Evolutionary conservation across 2,329 filamentous ascomycete genomes (phyloP), one percentile per base, ranked within the genome.

Genomic region (Cladophialophora exuberans): DNA sequence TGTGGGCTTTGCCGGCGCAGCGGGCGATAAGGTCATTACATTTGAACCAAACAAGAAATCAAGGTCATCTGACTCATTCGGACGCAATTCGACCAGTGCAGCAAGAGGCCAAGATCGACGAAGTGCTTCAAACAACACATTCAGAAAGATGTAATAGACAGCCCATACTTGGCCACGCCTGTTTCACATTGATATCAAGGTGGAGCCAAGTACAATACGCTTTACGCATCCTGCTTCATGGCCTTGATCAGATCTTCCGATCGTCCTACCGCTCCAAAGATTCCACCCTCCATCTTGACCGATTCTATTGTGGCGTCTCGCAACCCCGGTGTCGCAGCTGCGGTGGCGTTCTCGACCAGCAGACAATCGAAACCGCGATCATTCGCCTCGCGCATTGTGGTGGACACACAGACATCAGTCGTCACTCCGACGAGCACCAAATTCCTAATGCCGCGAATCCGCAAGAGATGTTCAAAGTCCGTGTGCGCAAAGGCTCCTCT

Each of bases 1-100:
- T 23, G 41, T 30, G 15, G 43, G 50, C 4, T 65, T 66, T 20
- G 64, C 65, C 43, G 68, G 66, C 26, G 73, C 72, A 1, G 74
- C 76, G 22, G 77, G 77, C 13, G 77, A 79, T 59, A 77, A 81
- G 63, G 79, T 84, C 61, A 77, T 87, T 56, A 83, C 82, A 0
- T 87, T 86, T 70, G 79, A 76, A 47, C 83, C 84, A 0, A 74
- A 41, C 69, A 69, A 56, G 79, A 78, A 65, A 30, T 72, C 69
- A 54, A 65, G 63, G 45, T 45, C 62, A 2, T 23, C 50, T 15
- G 45, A 48, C 33, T 35, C 45, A 28, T 33, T 42, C 18, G 18
- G 31, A 33, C 57, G 57, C 3, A 58, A 65, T 42, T 57, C 56
- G 26, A 63, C 62, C 49, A 51, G 61, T 26, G 60, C 59, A 44